Base-by-base conservation (phyloP, 768 basidiomycete genomes). In the Collybia mongolica region DNA sequence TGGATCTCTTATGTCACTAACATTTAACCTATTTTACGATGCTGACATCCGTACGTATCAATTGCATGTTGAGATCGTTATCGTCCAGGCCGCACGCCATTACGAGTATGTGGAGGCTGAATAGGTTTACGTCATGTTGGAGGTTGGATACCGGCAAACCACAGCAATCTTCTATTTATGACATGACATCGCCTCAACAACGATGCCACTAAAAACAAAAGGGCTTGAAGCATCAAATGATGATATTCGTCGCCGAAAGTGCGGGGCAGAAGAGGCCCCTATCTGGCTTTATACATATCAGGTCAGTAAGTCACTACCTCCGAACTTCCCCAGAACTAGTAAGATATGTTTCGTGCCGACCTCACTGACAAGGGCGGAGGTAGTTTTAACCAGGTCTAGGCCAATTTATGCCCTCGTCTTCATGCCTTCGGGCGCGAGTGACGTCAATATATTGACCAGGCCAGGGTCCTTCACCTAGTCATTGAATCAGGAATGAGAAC, bases 381-480 rank as follows among this genome's bases (percentile, higher is more conserved):
- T 47, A 45, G 44, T 46, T 42, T 55, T 23, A 88, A 18, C 73
- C 76, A 0, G 89, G 89, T 49, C 87, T 72, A 8, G 88, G 88
- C 90, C 90, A 92, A 47, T 77, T 81, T 47, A 85, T 76, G 38
- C 68, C 68, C 59, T 83, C 81, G 37, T 79, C 76, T 37, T 72
- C 75, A 41, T 73, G 73, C 49, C 80, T 73, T 57, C 79, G 74
- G 46, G 80, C 73, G 23, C 79, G 76, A 9, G 81, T 89, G 15
- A 91, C 72, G 62, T 92, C 89, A 54, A 90, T 81, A 60, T 88
- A 90, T 60, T 88, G 81, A 6, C 83, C 84, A 0, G 86, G 86
- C 74, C 82, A 86, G 11, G 72, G 72, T 36, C 85, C 85, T 44
- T 87, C 84, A 60, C 79, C 89, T 89, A 57, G 20, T 24, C 46